Conservation (phyloP, 208 protist genomes). For the Leishmania braziliensis region DNA sequence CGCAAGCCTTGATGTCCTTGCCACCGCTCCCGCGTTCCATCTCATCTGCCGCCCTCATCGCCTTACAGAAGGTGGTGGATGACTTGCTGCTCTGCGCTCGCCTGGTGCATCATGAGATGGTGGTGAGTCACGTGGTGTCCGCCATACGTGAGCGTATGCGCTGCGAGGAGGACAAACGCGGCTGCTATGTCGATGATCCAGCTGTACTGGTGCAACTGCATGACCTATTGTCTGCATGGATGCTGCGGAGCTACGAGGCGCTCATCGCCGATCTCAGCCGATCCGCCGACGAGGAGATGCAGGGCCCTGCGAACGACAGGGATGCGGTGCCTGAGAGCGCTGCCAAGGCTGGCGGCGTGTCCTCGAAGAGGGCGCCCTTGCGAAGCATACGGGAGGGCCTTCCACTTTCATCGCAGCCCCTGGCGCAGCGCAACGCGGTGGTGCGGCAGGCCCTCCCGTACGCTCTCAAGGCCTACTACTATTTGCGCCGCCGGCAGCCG, state of each 20-base stretch:
- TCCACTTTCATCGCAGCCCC: conserved; percentile 2
- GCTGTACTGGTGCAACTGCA: conserved; percentile 14
- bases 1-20: conserved; percentile 5
- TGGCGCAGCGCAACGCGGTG: background rate
- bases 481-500: conserved; percentile 25
- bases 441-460: conserved; percentile 14
- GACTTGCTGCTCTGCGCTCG: conserved; percentile 17
- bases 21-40: conserved; percentile 15
- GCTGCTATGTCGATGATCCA: conserved; percentile 21
- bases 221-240: conserved; percentile 23
- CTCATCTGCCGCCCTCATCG: conserved; percentile 15
- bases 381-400: background rate
- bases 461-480: conserved; percentile 37
- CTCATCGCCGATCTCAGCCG: conserved; percentile 19
- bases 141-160: conserved; percentile 13
- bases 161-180: background rate
- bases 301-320: background rate
- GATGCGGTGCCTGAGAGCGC: background rate
- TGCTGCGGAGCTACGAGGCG: conserved; percentile 17
- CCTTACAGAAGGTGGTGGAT: conserved; percentile 12
- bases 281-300: background rate
- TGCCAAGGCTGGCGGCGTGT: background rate
- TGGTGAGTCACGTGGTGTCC: conserved; percentile 25
- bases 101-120: conserved; percentile 25
- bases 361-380: background rate